Conservation (phyloP, 352 stramenopile genomes). For the Blastocystis hominis region DNA sequence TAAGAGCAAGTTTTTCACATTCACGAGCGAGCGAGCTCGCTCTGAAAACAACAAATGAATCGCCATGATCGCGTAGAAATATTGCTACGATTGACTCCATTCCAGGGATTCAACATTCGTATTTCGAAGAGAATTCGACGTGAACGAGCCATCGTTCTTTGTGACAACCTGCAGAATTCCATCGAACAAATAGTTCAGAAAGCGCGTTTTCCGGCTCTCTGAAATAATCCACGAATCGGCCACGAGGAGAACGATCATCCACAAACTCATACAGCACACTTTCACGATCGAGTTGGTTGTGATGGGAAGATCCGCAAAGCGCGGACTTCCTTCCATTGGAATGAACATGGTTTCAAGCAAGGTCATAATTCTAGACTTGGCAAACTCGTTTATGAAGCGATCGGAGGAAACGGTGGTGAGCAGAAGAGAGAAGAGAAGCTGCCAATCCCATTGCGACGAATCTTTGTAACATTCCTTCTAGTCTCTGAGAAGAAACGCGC, state of each 20-base stretch:
- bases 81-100: not conserved
- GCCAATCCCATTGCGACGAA: not conserved
- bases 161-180: not conserved
- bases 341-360: not conserved
- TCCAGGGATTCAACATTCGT: not conserved
- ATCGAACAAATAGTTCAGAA: not conserved
- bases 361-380: not conserved
- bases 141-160: not conserved
- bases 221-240: not conserved
- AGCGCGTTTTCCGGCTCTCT: not conserved
- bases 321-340: not conserved
- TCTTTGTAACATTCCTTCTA: conserved; percentile 15
- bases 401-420: not conserved
- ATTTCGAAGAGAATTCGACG: not conserved
- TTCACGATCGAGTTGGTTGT: not conserved
- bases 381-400: conserved; percentile 39
- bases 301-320: not conserved
- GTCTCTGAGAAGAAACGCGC: not conserved
- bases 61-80: conserved; percentile 23
- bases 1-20: not conserved
- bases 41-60: not conserved
- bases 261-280: not conserved
- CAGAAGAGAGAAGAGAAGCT: conserved; percentile 2
- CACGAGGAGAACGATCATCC: conserved; percentile 3
- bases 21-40: not conserved